Evolutionary conservation across 441 rosid genomes (phyloP), one percentile per base, ranked within the genome.

Genomic region (Daphne laureola): DNA sequence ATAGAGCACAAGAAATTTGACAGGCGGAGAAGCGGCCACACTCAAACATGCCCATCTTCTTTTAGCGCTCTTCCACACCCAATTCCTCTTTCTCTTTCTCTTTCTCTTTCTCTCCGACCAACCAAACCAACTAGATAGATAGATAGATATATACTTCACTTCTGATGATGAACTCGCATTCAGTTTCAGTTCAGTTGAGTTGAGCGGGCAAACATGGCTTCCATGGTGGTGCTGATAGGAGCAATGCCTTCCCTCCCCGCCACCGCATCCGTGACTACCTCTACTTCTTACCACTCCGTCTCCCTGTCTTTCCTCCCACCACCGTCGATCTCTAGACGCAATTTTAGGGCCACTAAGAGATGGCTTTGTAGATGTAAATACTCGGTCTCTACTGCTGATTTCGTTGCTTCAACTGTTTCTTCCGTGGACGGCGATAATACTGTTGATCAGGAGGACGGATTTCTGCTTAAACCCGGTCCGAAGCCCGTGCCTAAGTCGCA

Each of bases 301-400:
- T 81, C 38, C 11, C 11, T 63, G 67, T 83, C 94, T 1, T 66
- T 83, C 46, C 81, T 82, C 14, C 69, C 74, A 63, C 80, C 83
- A 70, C 81, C 84, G 65, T 78, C 87, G 11, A 68, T 83, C 47
- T 70, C 91, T 1, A 80, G 72, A 67, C 66, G 71, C 48, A 75
- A 63, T 46, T 64, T 71, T 47, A 76, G 76, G 48, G 66, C 73
- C 41, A 52, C 70, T 51, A 83, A 69, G 66, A 80, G 73, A 64
- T 89, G 96, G 86, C 69, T 80, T 3, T 84, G 96, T 81, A 83
- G 68, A 82, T 84, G 96, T 81, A 85, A 72, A 85, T 87, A 79
- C 72, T 84, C 97, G 7, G 75, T 86, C 56, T 73, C 95, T 5
- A 69, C 92, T 5, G 63, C 95, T 21, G 90, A 84, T 72, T 81